Conservation (phyloP, 2,329 filamentous ascomycete species). For the Trichoderma sp. region DNA sequence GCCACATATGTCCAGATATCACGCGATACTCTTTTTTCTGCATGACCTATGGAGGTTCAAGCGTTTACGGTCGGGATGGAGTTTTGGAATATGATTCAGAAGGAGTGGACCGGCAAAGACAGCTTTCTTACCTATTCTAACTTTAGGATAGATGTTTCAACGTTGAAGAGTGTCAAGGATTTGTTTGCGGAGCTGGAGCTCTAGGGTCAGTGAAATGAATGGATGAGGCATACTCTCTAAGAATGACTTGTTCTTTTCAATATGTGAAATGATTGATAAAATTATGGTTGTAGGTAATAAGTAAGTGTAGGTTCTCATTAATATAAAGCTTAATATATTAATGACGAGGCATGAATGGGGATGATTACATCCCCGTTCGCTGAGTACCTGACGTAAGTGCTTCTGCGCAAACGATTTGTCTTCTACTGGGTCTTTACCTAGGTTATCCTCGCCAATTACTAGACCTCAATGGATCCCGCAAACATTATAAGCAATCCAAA, state of each 20-base stretch:
- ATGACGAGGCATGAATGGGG: too few relatives aligned
- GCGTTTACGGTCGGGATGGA: neutral
- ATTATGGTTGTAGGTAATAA: too few relatives aligned
- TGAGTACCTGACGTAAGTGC: neutral
- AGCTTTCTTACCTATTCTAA: neutral
- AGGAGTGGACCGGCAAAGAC: slow-evolving; percentile 1
- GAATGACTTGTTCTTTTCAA: too few relatives aligned
- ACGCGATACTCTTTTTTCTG: neutral
- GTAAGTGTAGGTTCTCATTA: too few relatives aligned
- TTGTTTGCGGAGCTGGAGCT: neutral
- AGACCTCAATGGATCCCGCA: neutral
- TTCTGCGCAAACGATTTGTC: neutral
- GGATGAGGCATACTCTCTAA: neutral
- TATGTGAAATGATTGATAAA: too few relatives aligned
- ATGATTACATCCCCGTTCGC: neutral
- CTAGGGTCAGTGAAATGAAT: neutral
- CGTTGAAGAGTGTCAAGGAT: neutral
- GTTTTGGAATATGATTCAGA: neutral
- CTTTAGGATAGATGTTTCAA: neutral
- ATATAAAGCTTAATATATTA: too few relatives aligned
- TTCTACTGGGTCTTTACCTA: neutral
- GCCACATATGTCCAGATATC: neutral
- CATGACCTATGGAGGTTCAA: neutral
- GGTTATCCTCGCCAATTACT: neutral
- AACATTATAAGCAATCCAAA: neutral